Evolutionary conservation across 768 basidiomycete species (phyloP).

Genomic region (Cyathus striatus): DNA sequence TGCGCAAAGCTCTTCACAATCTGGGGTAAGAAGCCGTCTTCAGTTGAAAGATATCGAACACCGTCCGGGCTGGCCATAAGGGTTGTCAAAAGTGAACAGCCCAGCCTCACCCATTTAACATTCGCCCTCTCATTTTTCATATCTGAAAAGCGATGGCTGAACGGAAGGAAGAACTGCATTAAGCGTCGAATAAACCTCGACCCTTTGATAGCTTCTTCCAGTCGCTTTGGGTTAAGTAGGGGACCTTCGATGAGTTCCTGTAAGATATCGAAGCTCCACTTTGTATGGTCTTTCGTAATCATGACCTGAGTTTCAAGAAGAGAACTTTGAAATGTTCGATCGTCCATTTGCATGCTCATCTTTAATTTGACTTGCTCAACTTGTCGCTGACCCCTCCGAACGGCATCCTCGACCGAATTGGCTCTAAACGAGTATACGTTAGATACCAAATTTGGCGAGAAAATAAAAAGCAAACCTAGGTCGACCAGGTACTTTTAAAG

Average conservation of each 20-base stretch:
- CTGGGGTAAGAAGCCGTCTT: conserved; percentile 83
- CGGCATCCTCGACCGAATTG: conserved; percentile 80
- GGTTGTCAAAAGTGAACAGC: conserved; percentile 76
- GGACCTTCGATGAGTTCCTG: conserved; percentile 91
- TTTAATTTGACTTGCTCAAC: conserved; percentile 89
- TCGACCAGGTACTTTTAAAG: conserved; percentile 45
- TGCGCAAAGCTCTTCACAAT: conserved; percentile 86
- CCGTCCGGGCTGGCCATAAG: conserved; percentile 83
- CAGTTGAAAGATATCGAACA: conserved; percentile 67
- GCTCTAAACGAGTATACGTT: conserved; percentile 38
- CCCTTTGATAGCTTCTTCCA: conserved; percentile 93
- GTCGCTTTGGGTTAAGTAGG: conserved; percentile 80
- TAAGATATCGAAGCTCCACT: conserved; percentile 90
- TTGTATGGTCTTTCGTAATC: conserved; percentile 80
- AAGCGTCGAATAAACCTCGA: conserved; percentile 85
- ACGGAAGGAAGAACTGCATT: conserved; percentile 93
- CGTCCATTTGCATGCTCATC: conserved; percentile 92
- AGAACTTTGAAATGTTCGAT: conserved; percentile 80
- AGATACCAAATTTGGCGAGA: neutral
- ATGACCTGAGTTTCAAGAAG: conserved; percentile 89
- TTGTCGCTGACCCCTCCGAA: conserved; percentile 83
- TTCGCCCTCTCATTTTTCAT: conserved; percentile 73
- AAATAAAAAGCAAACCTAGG: conserved; percentile 43
- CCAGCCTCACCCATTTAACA: conserved; percentile 81
- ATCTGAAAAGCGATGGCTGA: conserved; percentile 82